Conservation (phyloP, 73 alveolate genomes). For the Symbiodinium natans region DNA sequence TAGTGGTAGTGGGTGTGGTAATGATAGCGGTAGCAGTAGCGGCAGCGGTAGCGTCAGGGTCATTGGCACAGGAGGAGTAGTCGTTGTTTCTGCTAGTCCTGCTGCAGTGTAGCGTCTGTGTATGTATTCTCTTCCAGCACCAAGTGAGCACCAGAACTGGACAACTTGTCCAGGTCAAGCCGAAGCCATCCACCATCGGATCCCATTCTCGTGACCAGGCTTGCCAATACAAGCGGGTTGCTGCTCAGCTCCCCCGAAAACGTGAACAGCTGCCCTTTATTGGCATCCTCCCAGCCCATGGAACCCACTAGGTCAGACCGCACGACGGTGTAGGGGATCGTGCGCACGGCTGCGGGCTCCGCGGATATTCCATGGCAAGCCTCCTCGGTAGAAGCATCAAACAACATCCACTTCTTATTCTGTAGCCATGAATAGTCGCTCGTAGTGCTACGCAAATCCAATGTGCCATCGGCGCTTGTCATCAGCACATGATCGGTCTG, state of each 20-base stretch:
- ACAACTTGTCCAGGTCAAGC: not conserved
- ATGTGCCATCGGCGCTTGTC: not conserved
- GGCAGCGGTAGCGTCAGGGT: no score
- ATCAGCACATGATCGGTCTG: not conserved
- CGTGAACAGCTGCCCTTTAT: not conserved
- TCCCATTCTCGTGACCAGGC: not conserved
- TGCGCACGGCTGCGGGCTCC: not conserved
- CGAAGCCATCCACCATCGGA: not conserved
- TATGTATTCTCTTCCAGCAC: not conserved
- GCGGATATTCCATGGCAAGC: not conserved
- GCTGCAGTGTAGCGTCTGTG: no score
- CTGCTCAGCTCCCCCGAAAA: not conserved
- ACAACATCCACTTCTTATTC: not conserved
- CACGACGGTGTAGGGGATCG: not conserved
- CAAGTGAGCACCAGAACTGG: not conserved
- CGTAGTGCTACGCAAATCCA: no score
- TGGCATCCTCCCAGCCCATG: not conserved
- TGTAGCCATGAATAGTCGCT: no score
- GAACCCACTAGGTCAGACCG: not conserved
- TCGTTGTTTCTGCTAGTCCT: no score
- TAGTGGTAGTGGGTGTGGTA: no score
- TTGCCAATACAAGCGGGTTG: not conserved
- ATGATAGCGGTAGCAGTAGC: no score
- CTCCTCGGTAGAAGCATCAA: not conserved
- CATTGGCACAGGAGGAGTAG: no score